Evolutionary conservation across 257 asterid species (phyloP), one percentile per base, ranked within the genome.

Genomic region (Orobanche coerulescens): DNA sequence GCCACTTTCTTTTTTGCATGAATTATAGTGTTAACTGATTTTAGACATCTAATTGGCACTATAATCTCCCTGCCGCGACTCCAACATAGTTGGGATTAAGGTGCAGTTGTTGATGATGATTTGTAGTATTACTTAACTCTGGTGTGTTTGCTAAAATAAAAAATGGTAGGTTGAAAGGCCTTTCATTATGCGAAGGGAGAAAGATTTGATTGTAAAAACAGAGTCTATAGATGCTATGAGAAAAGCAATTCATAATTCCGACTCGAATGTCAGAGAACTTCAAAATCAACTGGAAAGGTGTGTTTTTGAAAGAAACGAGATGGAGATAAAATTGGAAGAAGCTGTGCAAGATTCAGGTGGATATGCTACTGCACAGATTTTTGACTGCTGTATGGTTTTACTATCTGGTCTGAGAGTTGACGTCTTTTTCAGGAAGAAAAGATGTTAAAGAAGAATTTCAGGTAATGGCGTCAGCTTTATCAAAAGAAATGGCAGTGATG

Each of bases 321-420:
- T 74, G 75, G 98, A 86, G 83, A 62, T 84, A 66, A 86, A 82
- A 78, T 65, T 84, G 94, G 98, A 89, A 82, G 98, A 89, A 80
- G 82, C 89, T 43, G 30, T 79, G 61, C 97, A 86, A 75, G 95
- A 88, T 84, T 68, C 94, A 78, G 98, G 98, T 92, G 73, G 43
- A 69, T 65, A 62, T 44, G 39, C 71, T 75, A 63, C 62, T 58
- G 62, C 67, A 24, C 39, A 1, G 47, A 56, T 33, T 61, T 71
- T 28, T 66, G 49, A 48, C 62, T 43, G 25, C 15, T 24, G 23
- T 25, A 1, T 71, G 67, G 20, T 66, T 61, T 68, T 61, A 33
- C 65, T 42, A 47, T 69, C 44, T 61, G 34, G 55, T 70, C 71
- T 73, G 50, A 75, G 37, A 58, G 23, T 60, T 11, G 34, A 14